Conservation (phyloP, 164 flowering plant genomes). For the Nelumbo lutea region DNA sequence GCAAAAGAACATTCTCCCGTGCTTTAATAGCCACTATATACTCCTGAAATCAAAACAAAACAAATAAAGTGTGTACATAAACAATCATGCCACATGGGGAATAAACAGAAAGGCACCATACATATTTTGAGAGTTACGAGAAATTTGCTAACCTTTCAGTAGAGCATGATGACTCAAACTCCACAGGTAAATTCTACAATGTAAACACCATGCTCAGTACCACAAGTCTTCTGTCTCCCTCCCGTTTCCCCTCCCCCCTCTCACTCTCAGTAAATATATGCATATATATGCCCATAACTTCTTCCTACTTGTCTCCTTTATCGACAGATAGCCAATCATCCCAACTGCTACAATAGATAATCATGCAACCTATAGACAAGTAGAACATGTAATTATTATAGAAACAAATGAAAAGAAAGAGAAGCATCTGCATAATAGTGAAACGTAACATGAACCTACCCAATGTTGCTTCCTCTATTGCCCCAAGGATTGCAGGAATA, state of each 20-base stretch:
- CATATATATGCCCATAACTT: not conserved
- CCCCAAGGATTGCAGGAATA: conserved; percentile 1
- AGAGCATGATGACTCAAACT: not conserved
- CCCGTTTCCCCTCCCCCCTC: too few relatives aligned
- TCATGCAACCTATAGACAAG: conserved; percentile 5
- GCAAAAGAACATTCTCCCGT: too few relatives aligned
- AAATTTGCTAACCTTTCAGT: not conserved
- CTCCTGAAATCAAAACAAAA: too few relatives aligned
- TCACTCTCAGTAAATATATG: too few relatives aligned
- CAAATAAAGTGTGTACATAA: too few relatives aligned
- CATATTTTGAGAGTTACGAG: too few relatives aligned
- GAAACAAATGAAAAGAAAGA: not conserved
- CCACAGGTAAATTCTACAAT: conserved; percentile 1
- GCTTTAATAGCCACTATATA: too few relatives aligned
- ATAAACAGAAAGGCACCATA: not conserved
- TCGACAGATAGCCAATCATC: not conserved
- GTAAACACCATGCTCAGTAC: not conserved
- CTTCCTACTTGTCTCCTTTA: conserved; percentile 3
- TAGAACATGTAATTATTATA: not conserved
- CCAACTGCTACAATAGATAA: not conserved
- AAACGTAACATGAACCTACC: conserved; percentile 11
- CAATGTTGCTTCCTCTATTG: conserved; percentile 1
- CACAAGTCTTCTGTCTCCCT: not conserved
- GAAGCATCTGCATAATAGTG: not conserved
- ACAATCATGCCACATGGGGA: too few relatives aligned